Base-by-base conservation (phyloP, 2,329 filamentous ascomycete genomes). In the Verticillium longisporum region DNA sequence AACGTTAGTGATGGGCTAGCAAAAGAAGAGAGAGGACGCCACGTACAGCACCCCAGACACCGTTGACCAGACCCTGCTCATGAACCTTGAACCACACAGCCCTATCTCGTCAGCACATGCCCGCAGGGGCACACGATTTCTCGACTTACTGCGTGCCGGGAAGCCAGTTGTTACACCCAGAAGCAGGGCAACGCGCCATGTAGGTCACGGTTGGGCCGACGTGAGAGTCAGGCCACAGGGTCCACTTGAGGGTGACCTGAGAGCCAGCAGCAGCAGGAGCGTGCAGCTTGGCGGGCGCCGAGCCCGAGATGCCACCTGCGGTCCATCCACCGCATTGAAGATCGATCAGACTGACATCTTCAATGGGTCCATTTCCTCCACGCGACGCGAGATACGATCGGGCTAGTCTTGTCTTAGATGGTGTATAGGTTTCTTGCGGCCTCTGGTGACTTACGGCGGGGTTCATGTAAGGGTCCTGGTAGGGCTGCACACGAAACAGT, bases 361-460 rank as follows among this genome's bases (percentile, higher is more conserved):
- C 72, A 21, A 87, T 78, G 0, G 84, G 83, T 3, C 84, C 83
- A 70, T 86, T 86, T 38, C 83, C 83, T 82, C 77, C 61, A 87
- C 79, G 7, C 76, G 73, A 21, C 84, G 81, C n/a, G 83, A 83
- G 69, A 86, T 80, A 21, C 63, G 61, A 18, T 65, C 58, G 37
- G 62, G 63, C 63, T 65, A 13, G 54, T 38, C 13, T 36, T 1
- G 36, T 3, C 11, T 57, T 14, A 41, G 36, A 6, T 26, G n/a
- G 7, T 33, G n/a, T 18, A 1, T 55, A 18, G 13, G 13, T 31
- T 55, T 13, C 31, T 31, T 10, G 32, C 14, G 6, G 6, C 33
- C 33, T n/a, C 3, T 53, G 4, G 15, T 26, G 9, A 59, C 60
- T 55, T 31, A 62, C 61, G 13, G 45, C 34, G 15, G 61, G 61